phyloP scores from a whole-genome alignment of 1,284 basidiomycete genomes.

The Cerrena zonata region DNA sequence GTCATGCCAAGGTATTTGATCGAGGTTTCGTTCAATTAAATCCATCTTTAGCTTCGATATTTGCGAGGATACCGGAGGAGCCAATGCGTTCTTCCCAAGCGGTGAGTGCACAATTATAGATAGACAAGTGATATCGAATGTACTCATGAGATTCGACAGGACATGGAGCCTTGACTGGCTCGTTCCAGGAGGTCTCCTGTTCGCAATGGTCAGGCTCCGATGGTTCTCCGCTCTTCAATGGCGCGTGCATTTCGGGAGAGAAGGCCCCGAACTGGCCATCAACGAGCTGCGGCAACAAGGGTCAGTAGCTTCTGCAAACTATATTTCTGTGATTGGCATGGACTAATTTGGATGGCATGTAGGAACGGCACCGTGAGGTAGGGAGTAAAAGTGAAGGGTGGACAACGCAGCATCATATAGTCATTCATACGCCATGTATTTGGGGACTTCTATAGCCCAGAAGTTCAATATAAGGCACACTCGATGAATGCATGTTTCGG shows the following conservation, averaged over 20 bases:
- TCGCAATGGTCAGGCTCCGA: conserved; percentile 51
- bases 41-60: conserved; percentile 42
- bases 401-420: too few relatives aligned
- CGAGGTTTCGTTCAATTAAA: background rate
- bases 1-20: background rate
- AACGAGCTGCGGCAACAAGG: conserved; percentile 49
- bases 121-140: background rate
- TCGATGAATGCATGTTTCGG: too few relatives aligned
- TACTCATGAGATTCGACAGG: conserved; percentile 14
- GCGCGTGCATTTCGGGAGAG: conserved; percentile 47
- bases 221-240: conserved; percentile 39
- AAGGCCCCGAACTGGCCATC: conserved; percentile 46
- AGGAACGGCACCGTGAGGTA: conserved; percentile 3
- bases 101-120: conserved; percentile 17
- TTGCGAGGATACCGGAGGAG: conserved; percentile 51
- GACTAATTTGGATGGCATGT: background rate
- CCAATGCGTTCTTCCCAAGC: conserved; percentile 49
- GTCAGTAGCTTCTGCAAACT: conserved; percentile 25
- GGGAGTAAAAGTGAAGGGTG: too few relatives aligned
- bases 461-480: too few relatives aligned
- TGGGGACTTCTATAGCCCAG: too few relatives aligned
- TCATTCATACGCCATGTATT: too few relatives aligned
- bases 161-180: conserved; percentile 47
- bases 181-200: conserved; percentile 50
- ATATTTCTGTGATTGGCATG: background rate